phyloP scores from a whole-genome alignment of 768 basidiomycete genomes.

The Boletus reticulatus region DNA sequence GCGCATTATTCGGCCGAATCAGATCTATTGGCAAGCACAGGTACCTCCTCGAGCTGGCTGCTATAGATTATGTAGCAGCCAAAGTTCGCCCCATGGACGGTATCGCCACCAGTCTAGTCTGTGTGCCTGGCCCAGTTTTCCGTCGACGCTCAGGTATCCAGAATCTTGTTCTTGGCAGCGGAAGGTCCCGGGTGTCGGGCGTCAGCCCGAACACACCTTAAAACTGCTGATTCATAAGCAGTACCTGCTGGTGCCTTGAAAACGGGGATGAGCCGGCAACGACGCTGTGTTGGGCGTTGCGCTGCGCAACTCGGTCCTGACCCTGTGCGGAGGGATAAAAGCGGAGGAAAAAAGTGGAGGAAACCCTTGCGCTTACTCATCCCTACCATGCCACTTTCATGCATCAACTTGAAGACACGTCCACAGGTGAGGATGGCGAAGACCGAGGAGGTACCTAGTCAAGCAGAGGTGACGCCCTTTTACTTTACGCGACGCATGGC shows the following conservation, averaged over 20 bases:
- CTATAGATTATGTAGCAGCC: too few species aligned
- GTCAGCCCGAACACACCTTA: too few species aligned
- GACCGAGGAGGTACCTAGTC: neutral
- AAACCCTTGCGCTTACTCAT: neutral
- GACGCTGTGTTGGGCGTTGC: neutral
- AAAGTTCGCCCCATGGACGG: too few species aligned
- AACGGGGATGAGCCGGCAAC: neutral
- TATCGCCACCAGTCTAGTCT: too few species aligned
- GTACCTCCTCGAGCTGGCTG: too few species aligned
- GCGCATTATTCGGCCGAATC: neutral
- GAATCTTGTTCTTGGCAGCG: too few species aligned
- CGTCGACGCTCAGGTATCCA: too few species aligned
- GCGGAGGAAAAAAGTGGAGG: conserved; percentile 3
- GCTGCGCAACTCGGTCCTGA: neutral
- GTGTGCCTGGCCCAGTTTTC: too few species aligned
- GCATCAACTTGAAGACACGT: neutral
- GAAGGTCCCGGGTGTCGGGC: too few species aligned
- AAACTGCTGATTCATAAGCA: too few species aligned
- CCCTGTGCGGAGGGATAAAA: conserved; percentile 5
- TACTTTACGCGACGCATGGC: neutral
- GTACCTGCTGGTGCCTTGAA: neutral
- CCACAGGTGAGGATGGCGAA: neutral
- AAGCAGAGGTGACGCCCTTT: conserved; percentile 12
- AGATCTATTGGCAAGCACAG: too few species aligned
- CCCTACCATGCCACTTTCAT: conserved; percentile 3